A percentile compares a stretch with the other conserved stretches of the same genome.
phyloP scores from a whole-genome alignment of 2,329 filamentous ascomycete genomes.

The Aspergillus proliferans region DNA sequence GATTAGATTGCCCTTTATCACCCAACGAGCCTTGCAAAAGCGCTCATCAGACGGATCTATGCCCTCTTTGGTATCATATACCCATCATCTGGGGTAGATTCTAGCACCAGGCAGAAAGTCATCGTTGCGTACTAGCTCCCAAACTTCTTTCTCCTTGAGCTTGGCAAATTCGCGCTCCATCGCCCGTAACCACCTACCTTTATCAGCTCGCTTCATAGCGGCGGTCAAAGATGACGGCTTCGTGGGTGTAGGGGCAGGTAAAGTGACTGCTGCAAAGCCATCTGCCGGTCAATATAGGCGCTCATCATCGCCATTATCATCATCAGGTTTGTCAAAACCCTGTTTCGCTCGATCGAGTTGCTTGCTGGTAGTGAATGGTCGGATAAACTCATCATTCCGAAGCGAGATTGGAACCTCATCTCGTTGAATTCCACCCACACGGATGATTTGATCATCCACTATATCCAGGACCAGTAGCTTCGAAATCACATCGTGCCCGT shows the following conservation, averaged over 20 bases:
- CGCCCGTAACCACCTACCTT: background rate
- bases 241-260: background rate
- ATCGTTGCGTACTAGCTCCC: background rate
- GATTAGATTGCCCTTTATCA: no score
- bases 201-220: background rate
- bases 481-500: no score
- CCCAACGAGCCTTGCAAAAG: no score
- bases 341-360: no score
- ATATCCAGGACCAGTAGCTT: no score
- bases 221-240: background rate
- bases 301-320: background rate
- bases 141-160: background rate
- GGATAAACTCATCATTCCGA: no score
- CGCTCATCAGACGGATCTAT: background rate
- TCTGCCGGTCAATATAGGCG: background rate
- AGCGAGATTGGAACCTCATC: no score
- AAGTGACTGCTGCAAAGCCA: background rate
- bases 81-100: background rate
- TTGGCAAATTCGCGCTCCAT: background rate
- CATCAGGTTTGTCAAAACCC: background rate
- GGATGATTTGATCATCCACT: no score
- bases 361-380: no score
- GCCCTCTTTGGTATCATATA: background rate
- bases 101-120: background rate
- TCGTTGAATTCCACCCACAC: no score